Evolutionary conservation across 306 rosid species (phyloP), one percentile per base, ranked within the genome.

Genomic region (Abrus pulchellus): DNA sequence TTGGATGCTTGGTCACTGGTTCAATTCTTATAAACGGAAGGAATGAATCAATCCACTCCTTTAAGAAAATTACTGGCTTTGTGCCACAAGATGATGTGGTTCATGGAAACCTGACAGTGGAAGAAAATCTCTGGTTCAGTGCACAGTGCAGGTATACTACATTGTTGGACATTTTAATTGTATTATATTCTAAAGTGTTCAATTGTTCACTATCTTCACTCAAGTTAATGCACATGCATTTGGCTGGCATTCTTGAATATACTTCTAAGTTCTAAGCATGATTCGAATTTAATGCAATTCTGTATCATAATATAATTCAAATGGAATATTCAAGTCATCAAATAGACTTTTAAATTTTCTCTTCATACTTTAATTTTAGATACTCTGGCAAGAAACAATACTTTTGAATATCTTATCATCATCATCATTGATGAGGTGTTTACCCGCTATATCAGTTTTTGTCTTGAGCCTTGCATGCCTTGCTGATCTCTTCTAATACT

Each of bases 51-150:
- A 90, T 95, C 83, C 94, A 87, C 65, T 92, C 97, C 29, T 93
- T 82, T 49, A 95, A 89, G 89, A 95, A 92, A 86, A 93, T 93
- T 74, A 89, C 92, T 82, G 99, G 99, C 59, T 95, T 95, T 88
- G 99, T 95, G 74, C 99, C 99, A 68, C 99, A 95, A 87, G 99
- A 95, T 89, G 99, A 95, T 81, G 84, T 95, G 34, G 99, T 95
- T 67, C 99, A 95, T 67, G 98, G 97, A 84, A 95, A 93, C 86
- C 83, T 95, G 77, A 95, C 99, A 3, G 98, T 95, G 83, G 99
- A 92, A 90, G 99, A 95, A 88, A 92, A 93, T 88, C 93, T 95
- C 53, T 95, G 99, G 99, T 95, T 92, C 87, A 95, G 98, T 85
- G 98, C 99, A 60, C 89, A 86, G 61, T 93, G 99, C 92, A 90